A percentile compares a stretch with the other conserved stretches of the same genome.
Evolutionary conservation across 2,329 filamentous ascomycete species (phyloP).

Genomic region (Fusarium udum): DNA sequence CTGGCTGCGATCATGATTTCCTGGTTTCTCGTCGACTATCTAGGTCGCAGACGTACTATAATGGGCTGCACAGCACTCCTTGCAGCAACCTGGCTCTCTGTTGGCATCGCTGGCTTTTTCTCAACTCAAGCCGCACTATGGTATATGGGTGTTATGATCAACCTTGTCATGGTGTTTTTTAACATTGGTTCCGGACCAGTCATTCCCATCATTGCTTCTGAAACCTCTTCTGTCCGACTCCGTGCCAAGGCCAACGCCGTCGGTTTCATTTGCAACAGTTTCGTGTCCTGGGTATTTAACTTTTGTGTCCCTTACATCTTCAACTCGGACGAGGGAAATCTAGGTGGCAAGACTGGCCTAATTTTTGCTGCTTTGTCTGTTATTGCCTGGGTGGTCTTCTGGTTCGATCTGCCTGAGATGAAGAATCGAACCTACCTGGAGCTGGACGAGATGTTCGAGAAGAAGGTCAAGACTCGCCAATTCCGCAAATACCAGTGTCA

Average conservation of each 20-base stretch:
- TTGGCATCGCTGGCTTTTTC: neutral
- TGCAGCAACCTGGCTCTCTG: neutral
- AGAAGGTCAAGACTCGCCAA: slow-evolving; percentile 2
- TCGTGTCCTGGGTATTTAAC: neutral
- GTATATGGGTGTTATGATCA: neutral
- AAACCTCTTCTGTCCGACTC: slow-evolving; percentile 3
- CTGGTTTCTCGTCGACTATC: neutral
- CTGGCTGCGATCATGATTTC: neutral
- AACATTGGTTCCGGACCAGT: neutral
- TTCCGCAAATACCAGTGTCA: neutral
- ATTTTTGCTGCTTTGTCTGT: slow-evolving; percentile 6
- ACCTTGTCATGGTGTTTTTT: neutral
- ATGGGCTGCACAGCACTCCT: neutral
- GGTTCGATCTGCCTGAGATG: slow-evolving; percentile 1
- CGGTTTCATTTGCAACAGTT: neutral
- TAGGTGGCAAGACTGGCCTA: slow-evolving; percentile 9
- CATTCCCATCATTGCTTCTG: neutral
- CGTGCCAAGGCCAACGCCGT: slow-evolving; percentile 5
- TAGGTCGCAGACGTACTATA: neutral
- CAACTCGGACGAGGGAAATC: slow-evolving; percentile 8
- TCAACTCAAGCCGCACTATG: neutral
- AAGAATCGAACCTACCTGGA: slow-evolving; percentile 2
- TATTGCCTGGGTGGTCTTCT: neutral
- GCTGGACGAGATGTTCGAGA: slow-evolving; percentile 9
- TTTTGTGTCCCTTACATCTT: slow-evolving; percentile 5